Evolutionary conservation across 768 basidiomycete species (phyloP).

Genomic region (Sistotremastrum suecicum): DNA sequence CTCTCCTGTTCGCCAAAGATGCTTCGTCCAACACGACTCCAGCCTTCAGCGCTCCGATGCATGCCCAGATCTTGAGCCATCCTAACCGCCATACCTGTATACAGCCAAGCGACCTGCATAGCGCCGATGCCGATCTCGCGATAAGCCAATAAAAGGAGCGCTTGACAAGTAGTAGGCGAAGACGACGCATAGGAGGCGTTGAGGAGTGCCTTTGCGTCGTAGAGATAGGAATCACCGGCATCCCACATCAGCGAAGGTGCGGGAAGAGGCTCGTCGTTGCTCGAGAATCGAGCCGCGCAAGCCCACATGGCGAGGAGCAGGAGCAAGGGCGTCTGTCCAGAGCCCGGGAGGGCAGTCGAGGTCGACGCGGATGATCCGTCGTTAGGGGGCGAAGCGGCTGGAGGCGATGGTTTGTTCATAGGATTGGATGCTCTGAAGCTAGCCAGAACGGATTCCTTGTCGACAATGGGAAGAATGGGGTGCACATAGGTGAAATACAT

Average conservation of each 20-base stretch:
- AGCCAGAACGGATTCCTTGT: conserved; percentile 56
- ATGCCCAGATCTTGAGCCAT: conserved; percentile 86
- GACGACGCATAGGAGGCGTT: conserved; percentile 58
- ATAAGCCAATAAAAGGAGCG: conserved; percentile 68
- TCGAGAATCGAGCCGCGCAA: conserved; percentile 60
- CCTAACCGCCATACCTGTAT: conserved; percentile 78
- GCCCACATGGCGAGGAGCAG: conserved; percentile 77
- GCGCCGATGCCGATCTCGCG: conserved; percentile 80
- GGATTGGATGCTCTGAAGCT: conserved; percentile 22
- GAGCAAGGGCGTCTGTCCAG: conserved; percentile 41
- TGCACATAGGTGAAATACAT: conserved; percentile 79
- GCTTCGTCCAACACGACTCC: conserved; percentile 47
- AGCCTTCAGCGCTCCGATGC: conserved; percentile 69
- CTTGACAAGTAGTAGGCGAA: conserved; percentile 61
- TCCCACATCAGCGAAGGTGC: conserved; percentile 60
- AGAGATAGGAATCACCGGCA: conserved; percentile 61
- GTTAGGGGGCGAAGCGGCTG: not conserved
- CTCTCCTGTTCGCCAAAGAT: conserved; percentile 50
- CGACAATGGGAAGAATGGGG: conserved; percentile 60
- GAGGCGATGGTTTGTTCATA: not conserved
- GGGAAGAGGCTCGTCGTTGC: conserved; percentile 31
- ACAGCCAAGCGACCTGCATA: conserved; percentile 82
- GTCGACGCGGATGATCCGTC: not conserved
- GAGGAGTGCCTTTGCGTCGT: conserved; percentile 50
- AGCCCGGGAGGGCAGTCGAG: conserved; percentile 26